Conservation (phyloP, 345 rosid genomes). For the Citropsis articulata region DNA sequence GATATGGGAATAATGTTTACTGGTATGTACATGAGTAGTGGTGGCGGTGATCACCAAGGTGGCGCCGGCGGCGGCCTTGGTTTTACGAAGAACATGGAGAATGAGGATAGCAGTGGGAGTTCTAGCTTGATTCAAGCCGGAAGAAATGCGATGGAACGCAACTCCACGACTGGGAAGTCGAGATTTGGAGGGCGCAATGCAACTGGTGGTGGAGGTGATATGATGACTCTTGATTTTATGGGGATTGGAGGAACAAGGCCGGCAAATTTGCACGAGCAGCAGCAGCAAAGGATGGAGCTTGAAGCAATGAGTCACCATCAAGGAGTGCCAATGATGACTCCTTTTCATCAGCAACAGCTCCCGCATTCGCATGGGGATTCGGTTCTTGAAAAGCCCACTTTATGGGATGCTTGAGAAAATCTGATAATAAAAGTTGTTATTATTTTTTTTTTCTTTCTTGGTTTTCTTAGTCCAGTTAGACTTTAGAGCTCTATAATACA, state of each 20-base stretch:
- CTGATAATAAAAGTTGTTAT: neutral
- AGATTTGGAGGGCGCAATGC: slow-evolving; percentile 28
- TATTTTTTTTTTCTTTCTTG: neutral
- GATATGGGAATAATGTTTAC: slow-evolving; percentile 46
- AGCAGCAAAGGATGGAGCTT: slow-evolving; percentile 31
- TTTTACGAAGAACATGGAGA: slow-evolving; percentile 26
- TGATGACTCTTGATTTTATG: slow-evolving; percentile 57
- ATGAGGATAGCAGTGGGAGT: slow-evolving; percentile 22
- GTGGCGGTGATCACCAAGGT: slow-evolving; percentile 14
- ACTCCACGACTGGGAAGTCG: slow-evolving; percentile 16
- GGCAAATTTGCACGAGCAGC: slow-evolving; percentile 27
- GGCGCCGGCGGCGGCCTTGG: slow-evolving; percentile 9
- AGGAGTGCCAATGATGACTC: slow-evolving; percentile 37
- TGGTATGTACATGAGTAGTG: slow-evolving; percentile 31
- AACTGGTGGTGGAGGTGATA: slow-evolving; percentile 8
- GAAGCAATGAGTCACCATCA: slow-evolving; percentile 49
- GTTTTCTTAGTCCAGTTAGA: neutral
- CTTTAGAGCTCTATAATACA: no score
- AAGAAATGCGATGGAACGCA: slow-evolving; percentile 20
- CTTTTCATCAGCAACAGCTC: slow-evolving; percentile 45
- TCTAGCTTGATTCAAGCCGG: slow-evolving; percentile 26
- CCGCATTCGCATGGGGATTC: slow-evolving; percentile 47
- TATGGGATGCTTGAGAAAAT: slow-evolving; percentile 53
- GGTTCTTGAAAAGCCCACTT: slow-evolving; percentile 40
- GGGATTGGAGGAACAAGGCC: slow-evolving; percentile 49